Conservation (phyloP, 768 basidiomycete genomes). For the Terana coerulea region DNA sequence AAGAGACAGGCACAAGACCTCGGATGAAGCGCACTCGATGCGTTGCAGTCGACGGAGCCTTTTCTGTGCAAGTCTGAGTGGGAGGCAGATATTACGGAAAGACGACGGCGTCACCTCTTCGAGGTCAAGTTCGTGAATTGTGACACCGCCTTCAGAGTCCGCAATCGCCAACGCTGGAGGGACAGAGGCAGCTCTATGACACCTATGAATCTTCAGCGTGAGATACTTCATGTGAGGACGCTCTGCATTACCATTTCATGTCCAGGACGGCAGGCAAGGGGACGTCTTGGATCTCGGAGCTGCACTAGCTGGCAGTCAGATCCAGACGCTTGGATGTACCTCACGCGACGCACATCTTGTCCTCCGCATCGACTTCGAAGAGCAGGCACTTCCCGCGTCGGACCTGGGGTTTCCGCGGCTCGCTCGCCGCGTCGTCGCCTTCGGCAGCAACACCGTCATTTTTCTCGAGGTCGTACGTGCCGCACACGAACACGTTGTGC, state of each 20-base stretch:
- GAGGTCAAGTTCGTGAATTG: conserved; percentile 53
- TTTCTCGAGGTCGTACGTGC: conserved; percentile 82
- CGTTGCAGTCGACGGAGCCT: conserved; percentile 36
- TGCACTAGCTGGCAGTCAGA: conserved; percentile 22
- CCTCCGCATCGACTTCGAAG: conserved; percentile 42
- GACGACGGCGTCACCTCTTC: conserved; percentile 48
- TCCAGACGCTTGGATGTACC: not conserved
- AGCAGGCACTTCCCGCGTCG: conserved; percentile 74
- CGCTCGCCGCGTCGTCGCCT: conserved; percentile 5
- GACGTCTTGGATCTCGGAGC: conserved; percentile 62
- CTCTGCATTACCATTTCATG: conserved; percentile 77
- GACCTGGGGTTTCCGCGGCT: conserved; percentile 22
- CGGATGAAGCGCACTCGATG: conserved; percentile 46
- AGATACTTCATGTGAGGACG: not conserved
- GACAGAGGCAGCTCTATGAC: conserved; percentile 42
- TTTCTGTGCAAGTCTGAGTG: conserved; percentile 11
- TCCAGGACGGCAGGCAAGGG: conserved; percentile 82
- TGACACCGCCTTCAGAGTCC: conserved; percentile 80
- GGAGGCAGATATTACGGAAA: not conserved
- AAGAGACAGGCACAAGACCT: conserved; percentile 80
- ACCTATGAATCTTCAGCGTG: conserved; percentile 48
- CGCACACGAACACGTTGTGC: conserved; percentile 73
- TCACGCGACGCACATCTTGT: conserved; percentile 31
- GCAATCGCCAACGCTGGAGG: conserved; percentile 65
- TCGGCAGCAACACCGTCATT: not conserved